phyloP scores from a whole-genome alignment of 306 rosid species.

The Medicago ruthenica region DNA sequence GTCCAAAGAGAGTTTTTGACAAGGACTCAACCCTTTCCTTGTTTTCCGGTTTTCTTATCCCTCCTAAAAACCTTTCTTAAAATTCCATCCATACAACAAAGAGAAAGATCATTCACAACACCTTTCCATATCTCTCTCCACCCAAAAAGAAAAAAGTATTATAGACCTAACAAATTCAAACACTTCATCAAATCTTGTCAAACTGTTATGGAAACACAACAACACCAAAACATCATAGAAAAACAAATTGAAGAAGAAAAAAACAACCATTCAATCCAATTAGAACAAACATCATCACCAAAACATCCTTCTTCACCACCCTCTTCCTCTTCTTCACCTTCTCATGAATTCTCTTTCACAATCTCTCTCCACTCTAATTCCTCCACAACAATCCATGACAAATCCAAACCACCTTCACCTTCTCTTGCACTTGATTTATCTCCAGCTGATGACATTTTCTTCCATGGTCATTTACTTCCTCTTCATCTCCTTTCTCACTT shows the following conservation, averaged over 20 bases:
- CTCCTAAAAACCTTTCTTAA: conserved; percentile 43
- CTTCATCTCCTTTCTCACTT: conserved; percentile 88
- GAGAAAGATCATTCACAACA: conserved; percentile 40
- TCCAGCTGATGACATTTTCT: conserved; percentile 97
- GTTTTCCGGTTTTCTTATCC: conserved; percentile 61
- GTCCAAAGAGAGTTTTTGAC: conserved; percentile 56
- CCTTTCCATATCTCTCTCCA: conserved; percentile 38
- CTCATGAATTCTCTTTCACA: conserved; percentile 95
- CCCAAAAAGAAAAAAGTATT: conserved; percentile 19
- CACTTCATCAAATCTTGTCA: conserved; percentile 25
- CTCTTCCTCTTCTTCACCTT: conserved; percentile 78
- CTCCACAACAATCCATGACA: conserved; percentile 51
- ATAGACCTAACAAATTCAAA: conserved; percentile 39
- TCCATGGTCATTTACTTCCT: conserved; percentile 97
- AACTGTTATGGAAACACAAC: conserved; percentile 66
- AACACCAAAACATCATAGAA: conserved; percentile 46
- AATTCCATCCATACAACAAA: conserved; percentile 54
- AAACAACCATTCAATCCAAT: background rate
- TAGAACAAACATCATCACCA: conserved; percentile 27
- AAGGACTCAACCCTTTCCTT: conserved; percentile 50
- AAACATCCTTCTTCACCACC: conserved; percentile 47
- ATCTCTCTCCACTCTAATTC: conserved; percentile 74
- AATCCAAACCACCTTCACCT: conserved; percentile 51
- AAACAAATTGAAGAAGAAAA: conserved; percentile 37
- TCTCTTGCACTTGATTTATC: conserved; percentile 81